A percentile compares a stretch with the other conserved stretches of the same genome.
phyloP scores from a whole-genome alignment of 1,139 yeast genomes.

The Cylindricascospora bacillispora region DNA sequence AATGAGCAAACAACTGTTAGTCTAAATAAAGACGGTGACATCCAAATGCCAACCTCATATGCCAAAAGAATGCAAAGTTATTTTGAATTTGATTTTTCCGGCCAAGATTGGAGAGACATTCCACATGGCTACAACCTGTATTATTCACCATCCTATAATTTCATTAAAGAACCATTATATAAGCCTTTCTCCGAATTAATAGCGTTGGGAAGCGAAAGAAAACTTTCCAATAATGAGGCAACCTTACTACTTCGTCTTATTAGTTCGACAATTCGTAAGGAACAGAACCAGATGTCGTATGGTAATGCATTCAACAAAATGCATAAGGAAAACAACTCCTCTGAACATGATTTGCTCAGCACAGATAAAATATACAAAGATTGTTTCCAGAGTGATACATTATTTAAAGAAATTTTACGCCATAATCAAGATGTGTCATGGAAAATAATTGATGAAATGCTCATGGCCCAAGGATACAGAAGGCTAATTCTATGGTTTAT shows the following conservation, averaged over 20 bases:
- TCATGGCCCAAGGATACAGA: conserved; percentile 52
- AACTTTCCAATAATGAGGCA: conserved; percentile 29
- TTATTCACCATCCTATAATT: conserved; percentile 17
- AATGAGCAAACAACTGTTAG: conserved; percentile 11
- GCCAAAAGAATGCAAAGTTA: conserved; percentile 28
- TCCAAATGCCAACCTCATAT: conserved; percentile 15
- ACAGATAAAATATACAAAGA: conserved; percentile 38
- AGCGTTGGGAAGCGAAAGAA: conserved; percentile 25
- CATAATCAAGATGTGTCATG: conserved; percentile 37
- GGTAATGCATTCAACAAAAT: conserved; percentile 7
- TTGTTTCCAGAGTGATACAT: conserved; percentile 31
- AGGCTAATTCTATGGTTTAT: conserved; percentile 54
- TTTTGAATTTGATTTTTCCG: conserved; percentile 42
- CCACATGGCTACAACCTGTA: conserved; percentile 45
- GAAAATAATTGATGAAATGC: conserved; percentile 50
- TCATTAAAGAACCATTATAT: conserved; percentile 9
- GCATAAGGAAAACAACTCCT: neutral
- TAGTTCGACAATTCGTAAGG: conserved; percentile 39
- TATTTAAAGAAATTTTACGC: conserved; percentile 32
- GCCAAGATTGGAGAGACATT: conserved; percentile 59
- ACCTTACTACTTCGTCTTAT: conserved; percentile 27
- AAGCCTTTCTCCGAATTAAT: conserved; percentile 15
- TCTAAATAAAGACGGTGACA: conserved; percentile 3
- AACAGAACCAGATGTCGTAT: conserved; percentile 25
- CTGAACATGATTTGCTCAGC: conserved; percentile 24